Conservation (phyloP, 2,329 filamentous ascomycete species). For the Colletotrichum camelliae region DNA sequence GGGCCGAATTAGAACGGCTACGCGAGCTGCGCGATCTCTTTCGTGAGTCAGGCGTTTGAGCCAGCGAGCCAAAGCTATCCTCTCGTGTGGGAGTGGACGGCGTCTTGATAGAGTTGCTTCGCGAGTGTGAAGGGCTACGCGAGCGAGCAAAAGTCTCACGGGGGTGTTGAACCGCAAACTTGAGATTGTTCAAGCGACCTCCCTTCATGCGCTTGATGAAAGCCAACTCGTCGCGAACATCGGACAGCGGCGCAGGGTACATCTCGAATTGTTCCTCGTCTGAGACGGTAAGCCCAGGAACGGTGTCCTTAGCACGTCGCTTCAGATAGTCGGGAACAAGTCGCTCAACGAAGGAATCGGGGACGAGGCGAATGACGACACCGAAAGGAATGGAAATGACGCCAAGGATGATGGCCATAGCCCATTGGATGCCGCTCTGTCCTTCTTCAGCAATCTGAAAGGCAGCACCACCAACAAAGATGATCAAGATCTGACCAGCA, state of each 20-base stretch:
- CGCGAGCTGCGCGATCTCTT: constrained; percentile 71
- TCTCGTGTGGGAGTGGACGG: constrained; percentile 68
- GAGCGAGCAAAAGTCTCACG: constrained; percentile 70
- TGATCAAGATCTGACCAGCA: constrained; percentile 86
- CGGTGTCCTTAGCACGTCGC: constrained; percentile 46
- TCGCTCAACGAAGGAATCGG: constrained; percentile 69
- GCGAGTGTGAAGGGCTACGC: constrained; percentile 67
- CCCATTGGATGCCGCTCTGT: constrained; percentile 83
- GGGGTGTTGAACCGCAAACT: constrained; percentile 78
- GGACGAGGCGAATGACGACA: constrained; percentile 80
- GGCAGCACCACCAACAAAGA: constrained; percentile 82
- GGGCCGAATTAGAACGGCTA: constrained; percentile 71
- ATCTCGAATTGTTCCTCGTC: constrained; percentile 69
- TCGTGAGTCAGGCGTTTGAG: constrained; percentile 63
- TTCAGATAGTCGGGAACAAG: constrained; percentile 60
- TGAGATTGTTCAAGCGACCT: constrained; percentile 80
- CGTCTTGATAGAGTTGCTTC: constrained; percentile 66
- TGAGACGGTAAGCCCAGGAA: constrained; percentile 64
- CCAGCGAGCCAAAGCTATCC: constrained; percentile 55
- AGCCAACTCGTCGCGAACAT: constrained; percentile 80
- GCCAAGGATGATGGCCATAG: constrained; percentile 82
- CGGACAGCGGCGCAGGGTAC: constrained; percentile 75
- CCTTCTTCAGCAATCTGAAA: constrained; percentile 71
- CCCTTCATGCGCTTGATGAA: constrained; percentile 84
- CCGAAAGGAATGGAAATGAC: constrained; percentile 86